phyloP scores from a whole-genome alignment of 1,139 yeast species.

The Pichia sp. region DNA sequence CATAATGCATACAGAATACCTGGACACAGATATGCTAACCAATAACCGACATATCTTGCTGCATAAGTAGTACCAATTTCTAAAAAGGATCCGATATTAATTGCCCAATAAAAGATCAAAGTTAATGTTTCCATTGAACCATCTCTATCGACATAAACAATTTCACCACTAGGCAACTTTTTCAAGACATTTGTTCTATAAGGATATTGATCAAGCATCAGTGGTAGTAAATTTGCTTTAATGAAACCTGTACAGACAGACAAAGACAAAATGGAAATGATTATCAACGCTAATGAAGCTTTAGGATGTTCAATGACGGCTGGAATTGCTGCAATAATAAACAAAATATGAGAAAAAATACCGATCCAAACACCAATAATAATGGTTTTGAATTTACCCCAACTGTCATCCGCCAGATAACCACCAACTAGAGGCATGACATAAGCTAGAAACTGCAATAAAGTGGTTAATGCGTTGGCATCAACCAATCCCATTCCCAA shows the following conservation, averaged over 20 bases:
- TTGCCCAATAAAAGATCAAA: slow-evolving; percentile 69
- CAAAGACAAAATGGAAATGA: slow-evolving; percentile 31
- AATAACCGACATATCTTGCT: slow-evolving; percentile 63
- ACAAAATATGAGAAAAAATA: slow-evolving; percentile 31
- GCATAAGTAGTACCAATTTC: slow-evolving; percentile 71
- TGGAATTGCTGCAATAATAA: slow-evolving; percentile 36
- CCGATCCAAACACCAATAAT: slow-evolving; percentile 35
- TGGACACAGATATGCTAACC: slow-evolving; percentile 68
- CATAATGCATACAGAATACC: slow-evolving; percentile 34
- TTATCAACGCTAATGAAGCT: slow-evolving; percentile 31
- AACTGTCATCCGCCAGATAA: slow-evolving; percentile 33
- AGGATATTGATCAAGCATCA: slow-evolving; percentile 40
- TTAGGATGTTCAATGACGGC: slow-evolving; percentile 30
- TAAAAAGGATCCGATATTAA: slow-evolving; percentile 72
- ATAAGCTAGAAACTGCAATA: slow-evolving; percentile 36
- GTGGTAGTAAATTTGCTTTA: slow-evolving; percentile 42
- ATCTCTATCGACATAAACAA: slow-evolving; percentile 64
- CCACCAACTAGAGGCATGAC: slow-evolving; percentile 38
- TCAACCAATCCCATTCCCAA: slow-evolving; percentile 31
- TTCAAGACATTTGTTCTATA: slow-evolving; percentile 52
- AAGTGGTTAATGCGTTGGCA: slow-evolving; percentile 32
- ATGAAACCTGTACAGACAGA: slow-evolving; percentile 41
- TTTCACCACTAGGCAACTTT: slow-evolving; percentile 53
- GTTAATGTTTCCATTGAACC: slow-evolving; percentile 69
- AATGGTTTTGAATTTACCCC: slow-evolving; percentile 36